Evolutionary conservation across 1,284 basidiomycete genomes (phyloP).

Genomic region (Apiotrichum laibachii): DNA sequence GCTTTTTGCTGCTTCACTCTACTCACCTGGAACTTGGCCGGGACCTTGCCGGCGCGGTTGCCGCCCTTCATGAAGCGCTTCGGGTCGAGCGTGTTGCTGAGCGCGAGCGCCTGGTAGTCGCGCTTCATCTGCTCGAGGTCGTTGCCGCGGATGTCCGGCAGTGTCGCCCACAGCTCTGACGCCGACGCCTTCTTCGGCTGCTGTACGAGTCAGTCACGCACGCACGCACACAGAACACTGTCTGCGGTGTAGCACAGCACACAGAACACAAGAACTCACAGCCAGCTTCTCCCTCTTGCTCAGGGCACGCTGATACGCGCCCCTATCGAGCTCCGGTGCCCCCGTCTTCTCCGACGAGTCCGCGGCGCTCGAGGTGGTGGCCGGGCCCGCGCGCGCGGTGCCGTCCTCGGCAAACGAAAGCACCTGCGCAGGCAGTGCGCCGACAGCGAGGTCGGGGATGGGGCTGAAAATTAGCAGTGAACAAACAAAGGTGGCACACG

Average conservation of each 20-base stretch:
- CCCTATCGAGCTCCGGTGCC: slow-evolving; percentile 36
- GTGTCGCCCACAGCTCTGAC: slow-evolving; percentile 84
- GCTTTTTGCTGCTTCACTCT: too few species aligned
- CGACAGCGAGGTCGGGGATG: slow-evolving; percentile 47
- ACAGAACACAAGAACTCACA: slow-evolving; percentile 25
- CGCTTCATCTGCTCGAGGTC: slow-evolving; percentile 79
- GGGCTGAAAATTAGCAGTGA: slow-evolving; percentile 52
- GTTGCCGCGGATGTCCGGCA: slow-evolving; percentile 77
- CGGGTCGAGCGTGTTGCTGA: slow-evolving; percentile 90
- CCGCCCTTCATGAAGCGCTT: slow-evolving; percentile 92
- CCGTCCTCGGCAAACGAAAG: slow-evolving; percentile 45
- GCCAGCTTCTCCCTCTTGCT: slow-evolving; percentile 43
- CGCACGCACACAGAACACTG: not conserved
- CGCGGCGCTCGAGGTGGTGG: not conserved
- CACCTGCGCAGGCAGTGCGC: slow-evolving; percentile 61
- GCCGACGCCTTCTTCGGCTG: slow-evolving; percentile 67
- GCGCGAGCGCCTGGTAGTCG: slow-evolving; percentile 87
- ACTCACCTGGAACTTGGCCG: slow-evolving; percentile 83
- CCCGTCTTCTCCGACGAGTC: not conserved
- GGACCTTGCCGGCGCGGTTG: slow-evolving; percentile 68
- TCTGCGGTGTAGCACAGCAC: not conserved
- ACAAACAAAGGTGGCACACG: too few species aligned
- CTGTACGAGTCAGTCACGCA: slow-evolving; percentile 46
- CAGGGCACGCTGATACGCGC: slow-evolving; percentile 55
- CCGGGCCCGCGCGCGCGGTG: slow-evolving; percentile 23